Evolutionary conservation across 2,329 filamentous ascomycete genomes (phyloP).

Genomic region (Dactylellina haptotyla): DNA sequence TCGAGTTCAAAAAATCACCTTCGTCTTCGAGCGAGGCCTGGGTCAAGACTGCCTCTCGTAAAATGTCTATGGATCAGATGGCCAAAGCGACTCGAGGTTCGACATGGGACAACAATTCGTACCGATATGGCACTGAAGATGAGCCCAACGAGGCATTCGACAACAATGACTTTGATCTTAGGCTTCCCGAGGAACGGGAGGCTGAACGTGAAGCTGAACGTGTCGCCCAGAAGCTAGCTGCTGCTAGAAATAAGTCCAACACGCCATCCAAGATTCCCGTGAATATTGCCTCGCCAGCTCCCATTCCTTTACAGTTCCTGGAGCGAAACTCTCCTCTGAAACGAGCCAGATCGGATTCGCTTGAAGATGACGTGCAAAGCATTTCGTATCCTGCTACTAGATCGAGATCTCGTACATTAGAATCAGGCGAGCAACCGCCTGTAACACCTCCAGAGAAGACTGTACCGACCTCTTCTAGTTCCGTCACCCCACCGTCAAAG

Average conservation of each 20-base stretch:
- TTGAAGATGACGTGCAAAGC: constrained; percentile 56
- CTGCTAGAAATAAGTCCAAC: constrained; percentile 60
- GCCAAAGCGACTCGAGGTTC: constrained; percentile 59
- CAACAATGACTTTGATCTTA: constrained; percentile 74
- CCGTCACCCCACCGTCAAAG: constrained; percentile 33
- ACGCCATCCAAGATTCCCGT: constrained; percentile 82
- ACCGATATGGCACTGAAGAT: constrained; percentile 57
- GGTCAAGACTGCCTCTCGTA: constrained; percentile 60
- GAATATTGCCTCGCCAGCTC: constrained; percentile 79
- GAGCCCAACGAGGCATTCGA: constrained; percentile 62
- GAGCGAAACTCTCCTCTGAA: constrained; percentile 77
- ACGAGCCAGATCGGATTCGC: constrained; percentile 62
- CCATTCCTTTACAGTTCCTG: constrained; percentile 75
- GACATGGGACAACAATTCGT: constrained; percentile 37
- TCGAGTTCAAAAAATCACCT: constrained; percentile 51
- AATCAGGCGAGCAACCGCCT: constrained; percentile 29
- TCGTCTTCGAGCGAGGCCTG: constrained; percentile 67
- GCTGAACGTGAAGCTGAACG: constrained; percentile 74
- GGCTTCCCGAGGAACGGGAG: constrained; percentile 77
- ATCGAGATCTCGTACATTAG: constrained; percentile 38
- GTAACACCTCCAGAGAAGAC: constrained; percentile 58
- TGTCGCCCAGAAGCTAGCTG: constrained; percentile 67
- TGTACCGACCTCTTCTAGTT: constrained; percentile 12
- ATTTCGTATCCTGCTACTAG: constrained; percentile 52
- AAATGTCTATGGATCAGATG: constrained; percentile 55